A percentile compares a stretch with the other conserved stretches of the same genome.
phyloP scores from a whole-genome alignment of 2,329 filamentous ascomycete genomes.

The Colletotrichum aenigma region DNA sequence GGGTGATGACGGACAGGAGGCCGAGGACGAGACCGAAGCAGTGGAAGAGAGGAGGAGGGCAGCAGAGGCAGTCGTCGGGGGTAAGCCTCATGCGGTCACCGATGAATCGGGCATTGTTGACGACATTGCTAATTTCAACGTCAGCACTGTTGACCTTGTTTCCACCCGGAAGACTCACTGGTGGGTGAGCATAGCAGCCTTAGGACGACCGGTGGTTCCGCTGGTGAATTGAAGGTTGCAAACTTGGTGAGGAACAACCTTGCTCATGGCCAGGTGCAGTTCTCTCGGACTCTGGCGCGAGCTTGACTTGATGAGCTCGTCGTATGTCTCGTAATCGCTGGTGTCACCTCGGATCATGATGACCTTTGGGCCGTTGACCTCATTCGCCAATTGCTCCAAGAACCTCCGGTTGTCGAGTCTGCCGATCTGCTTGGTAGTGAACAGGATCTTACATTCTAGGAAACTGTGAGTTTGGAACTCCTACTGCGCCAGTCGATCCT shows the following conservation, averaged over 20 bases:
- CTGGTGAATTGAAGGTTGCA: constrained; percentile 79
- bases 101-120: constrained; percentile 73
- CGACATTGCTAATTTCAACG: constrained; percentile 50
- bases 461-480: not conserved
- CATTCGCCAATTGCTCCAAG: constrained; percentile 55
- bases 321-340: constrained; percentile 62
- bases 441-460: constrained; percentile 73
- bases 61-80: constrained; percentile 73
- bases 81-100: constrained; percentile 77
- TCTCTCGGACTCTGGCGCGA: constrained; percentile 50
- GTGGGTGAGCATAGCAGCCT: constrained; percentile 77
- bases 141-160: not conserved
- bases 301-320: constrained; percentile 59
- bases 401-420: constrained; percentile 66
- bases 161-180: constrained; percentile 49
- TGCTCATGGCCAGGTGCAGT: constrained; percentile 56
- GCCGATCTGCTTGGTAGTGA: constrained; percentile 73
- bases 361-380: constrained; percentile 52
- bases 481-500: constrained; percentile 7
- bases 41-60: constrained; percentile 84
- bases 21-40: constrained; percentile 84
- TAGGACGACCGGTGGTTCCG: constrained; percentile 75
- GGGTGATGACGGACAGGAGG: constrained; percentile 72
- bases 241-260: constrained; percentile 68
- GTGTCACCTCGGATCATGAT: constrained; percentile 64